phyloP scores from a whole-genome alignment of 2,329 filamentous ascomycete species.

The Thielaviopsis populi region DNA sequence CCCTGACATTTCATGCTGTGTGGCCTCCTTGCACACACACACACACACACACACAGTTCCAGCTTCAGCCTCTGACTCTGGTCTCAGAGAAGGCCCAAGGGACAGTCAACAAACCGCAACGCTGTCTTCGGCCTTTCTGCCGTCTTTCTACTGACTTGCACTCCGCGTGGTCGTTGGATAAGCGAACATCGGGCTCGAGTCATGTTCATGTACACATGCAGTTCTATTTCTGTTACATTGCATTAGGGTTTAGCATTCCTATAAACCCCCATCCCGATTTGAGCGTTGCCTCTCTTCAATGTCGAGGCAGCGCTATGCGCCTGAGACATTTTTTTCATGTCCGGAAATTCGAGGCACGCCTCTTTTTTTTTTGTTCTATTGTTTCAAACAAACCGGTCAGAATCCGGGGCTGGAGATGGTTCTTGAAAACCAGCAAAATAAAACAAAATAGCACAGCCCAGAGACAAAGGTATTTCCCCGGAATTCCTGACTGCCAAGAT shows the following conservation, averaged over 20 bases:
- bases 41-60: too few relatives aligned
- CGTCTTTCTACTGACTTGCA: neutral
- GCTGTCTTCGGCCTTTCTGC: too few relatives aligned
- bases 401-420: neutral
- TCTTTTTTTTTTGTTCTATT: neutral
- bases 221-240: neutral
- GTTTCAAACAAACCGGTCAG: neutral
- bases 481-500: neutral
- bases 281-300: too few relatives aligned
- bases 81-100: neutral
- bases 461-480: neutral
- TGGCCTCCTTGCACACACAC: neutral
- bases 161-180: too few relatives aligned
- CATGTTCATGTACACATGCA: neutral
- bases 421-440: neutral
- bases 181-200: too few relatives aligned
- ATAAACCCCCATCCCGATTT: neutral
- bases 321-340: too few relatives aligned
- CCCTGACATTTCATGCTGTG: neutral
- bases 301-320: too few relatives aligned
- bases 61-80: neutral
- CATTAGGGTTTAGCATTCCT: neutral
- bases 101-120: neutral
- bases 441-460: neutral
- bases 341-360: neutral